Base-by-base conservation (phyloP, 179 eudicot genomes). In the Carnegiea gigantea region DNA sequence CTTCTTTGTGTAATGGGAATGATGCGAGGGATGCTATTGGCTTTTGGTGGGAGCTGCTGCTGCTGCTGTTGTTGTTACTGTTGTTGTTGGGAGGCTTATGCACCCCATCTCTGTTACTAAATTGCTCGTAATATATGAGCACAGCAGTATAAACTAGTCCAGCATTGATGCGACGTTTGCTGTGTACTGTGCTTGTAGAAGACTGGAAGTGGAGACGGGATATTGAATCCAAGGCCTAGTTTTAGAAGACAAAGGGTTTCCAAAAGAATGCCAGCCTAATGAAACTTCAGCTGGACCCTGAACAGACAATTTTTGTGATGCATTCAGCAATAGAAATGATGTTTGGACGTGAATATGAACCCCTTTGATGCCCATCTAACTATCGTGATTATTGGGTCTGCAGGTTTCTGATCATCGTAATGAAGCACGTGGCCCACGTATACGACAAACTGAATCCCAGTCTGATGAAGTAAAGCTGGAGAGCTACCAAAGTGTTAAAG, bases 391-490 rank as follows among this genome's bases (percentile, higher is more conserved):
- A 33, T 20, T 83, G 70, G 12, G 77, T 44, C 59, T 86, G 78
- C 86, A 92, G 97, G 89, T 85, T 80, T 86, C 91, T 59, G 84
- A 89, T 82, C 83, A 78, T 79, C 86, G 81, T 30, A 76, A 62
- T 70, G 88, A 88, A 79, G 88, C 76, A 62, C 79, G 80, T 75
- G 80, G 67, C 62, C 77, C 83, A 33, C 80, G 80, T 64, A 77
- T 81, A 78, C 83, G 75, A 79, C 88, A 73, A 84, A 85, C 51
- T 53, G 90, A 78, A 38, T 83, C 83, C 24, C 86, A 86, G 59
- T 73, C 87, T 12, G 85, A 86, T 79, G 89, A 79, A 77, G 88
- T 84, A 79, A 88, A 86, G 78, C 84, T 78, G 77, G 90, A 89
- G 76, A 83, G 84, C 78, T 86, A 80, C 80, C 76, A 82, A 46